phyloP scores from a whole-genome alignment of 2,329 filamentous ascomycete species.

The Paraconiothyrium sp. region DNA sequence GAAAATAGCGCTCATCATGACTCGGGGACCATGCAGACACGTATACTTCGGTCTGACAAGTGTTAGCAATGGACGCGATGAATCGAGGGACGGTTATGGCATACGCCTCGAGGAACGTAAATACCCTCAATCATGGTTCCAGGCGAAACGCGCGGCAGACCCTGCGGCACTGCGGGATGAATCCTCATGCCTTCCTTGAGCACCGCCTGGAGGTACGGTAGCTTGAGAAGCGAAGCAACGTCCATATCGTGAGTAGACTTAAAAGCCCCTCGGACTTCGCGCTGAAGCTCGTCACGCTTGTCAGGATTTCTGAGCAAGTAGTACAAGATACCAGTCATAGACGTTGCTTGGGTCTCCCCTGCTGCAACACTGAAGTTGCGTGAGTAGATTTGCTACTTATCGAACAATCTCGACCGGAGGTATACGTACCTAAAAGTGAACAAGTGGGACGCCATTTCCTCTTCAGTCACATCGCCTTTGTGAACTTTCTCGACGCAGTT shows the following conservation, averaged over 20 bases:
- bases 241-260: conserved; percentile 28
- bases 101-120: conserved; percentile 23
- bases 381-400: background rate
- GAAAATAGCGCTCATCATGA: conserved; percentile 42
- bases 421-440: conserved; percentile 4
- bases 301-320: conserved; percentile 31
- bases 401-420: background rate
- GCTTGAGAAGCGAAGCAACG: conserved; percentile 19
- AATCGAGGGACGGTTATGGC: conserved; percentile 15
- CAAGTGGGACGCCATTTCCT: conserved; percentile 7
- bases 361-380: conserved; percentile 33
- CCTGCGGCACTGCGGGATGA: conserved; percentile 21
- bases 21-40: conserved; percentile 27
- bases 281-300: conserved; percentile 23
- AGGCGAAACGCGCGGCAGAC: conserved; percentile 15
- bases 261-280: conserved; percentile 28
- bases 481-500: background rate
- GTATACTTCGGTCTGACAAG: conserved; percentile 5
- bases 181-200: conserved; percentile 31
- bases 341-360: conserved; percentile 50
- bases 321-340: conserved; percentile 43
- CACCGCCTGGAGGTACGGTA: conserved; percentile 31
- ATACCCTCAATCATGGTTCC: conserved; percentile 23
- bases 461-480: conserved; percentile 8
- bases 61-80: background rate